Evolutionary conservation across 257 asterid species (phyloP).

Genomic region (Solanum piurae): DNA sequence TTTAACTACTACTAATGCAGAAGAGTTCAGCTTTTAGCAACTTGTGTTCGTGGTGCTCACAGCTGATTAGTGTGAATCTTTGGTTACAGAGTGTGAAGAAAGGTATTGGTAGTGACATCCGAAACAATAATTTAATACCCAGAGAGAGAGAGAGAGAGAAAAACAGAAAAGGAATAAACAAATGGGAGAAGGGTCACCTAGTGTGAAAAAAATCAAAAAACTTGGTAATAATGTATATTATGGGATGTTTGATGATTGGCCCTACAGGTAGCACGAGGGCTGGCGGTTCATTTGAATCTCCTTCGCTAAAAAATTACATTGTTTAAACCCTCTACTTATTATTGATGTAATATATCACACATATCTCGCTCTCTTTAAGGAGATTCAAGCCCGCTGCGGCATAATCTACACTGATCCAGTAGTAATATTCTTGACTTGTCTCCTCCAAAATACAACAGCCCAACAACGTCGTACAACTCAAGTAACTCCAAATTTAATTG

Average conservation of each 20-base stretch:
- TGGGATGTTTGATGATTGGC: neutral
- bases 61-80: neutral
- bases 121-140: neutral
- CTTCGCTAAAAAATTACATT: neutral
- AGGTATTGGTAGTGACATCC: neutral
- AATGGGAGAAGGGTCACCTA: neutral
- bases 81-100: neutral
- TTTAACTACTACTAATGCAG: neutral
- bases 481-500: rapidly evolving
- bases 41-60: neutral
- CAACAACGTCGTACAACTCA: too few species aligned
- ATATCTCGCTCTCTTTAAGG: too few species aligned
- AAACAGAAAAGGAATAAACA: neutral
- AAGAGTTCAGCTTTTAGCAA: neutral
- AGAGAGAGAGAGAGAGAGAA: neutral
- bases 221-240: neutral
- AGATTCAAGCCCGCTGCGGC: too few species aligned
- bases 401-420: too few species aligned
- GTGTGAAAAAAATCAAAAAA: neutral
- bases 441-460: too few species aligned
- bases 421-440: too few species aligned
- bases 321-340: too few species aligned
- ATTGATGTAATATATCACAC: rapidly evolving
- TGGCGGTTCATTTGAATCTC: neutral
- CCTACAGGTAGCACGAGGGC: neutral